Percentiles rank a stretch among this genome's conserved stretches.
phyloP scores from a whole-genome alignment of 2,329 filamentous ascomycete species.

The Rhinocladiella similis region DNA sequence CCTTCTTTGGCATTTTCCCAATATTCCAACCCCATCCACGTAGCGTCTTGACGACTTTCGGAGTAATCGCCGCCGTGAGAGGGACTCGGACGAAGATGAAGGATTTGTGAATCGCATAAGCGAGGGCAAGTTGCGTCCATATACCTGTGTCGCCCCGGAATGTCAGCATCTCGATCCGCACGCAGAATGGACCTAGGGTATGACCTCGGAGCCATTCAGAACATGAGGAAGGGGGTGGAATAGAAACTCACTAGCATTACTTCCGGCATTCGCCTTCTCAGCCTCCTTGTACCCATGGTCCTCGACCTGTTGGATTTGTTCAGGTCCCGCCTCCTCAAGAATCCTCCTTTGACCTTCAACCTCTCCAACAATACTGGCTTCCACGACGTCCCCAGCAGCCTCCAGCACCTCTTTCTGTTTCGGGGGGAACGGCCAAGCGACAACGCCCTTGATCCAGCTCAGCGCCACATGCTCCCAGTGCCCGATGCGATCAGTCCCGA shows the following conservation, averaged over 20 bases:
- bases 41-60: constrained; percentile 88
- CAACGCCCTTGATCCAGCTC: constrained; percentile 37
- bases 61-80: constrained; percentile 82
- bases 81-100: constrained; percentile 97
- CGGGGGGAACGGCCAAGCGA: constrained; percentile 29
- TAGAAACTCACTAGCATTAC: constrained; percentile 69
- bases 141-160: constrained; percentile 49
- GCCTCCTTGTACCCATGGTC: constrained; percentile 61
- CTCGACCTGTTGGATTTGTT: constrained; percentile 23
- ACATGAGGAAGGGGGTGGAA: not conserved
- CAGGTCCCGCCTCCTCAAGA: constrained; percentile 20
- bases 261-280: constrained; percentile 59
- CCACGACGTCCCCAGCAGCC: constrained; percentile 11
- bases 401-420: constrained; percentile 14
- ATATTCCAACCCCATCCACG: constrained; percentile 93
- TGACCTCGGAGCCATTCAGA: too few relatives aligned
- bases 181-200: too few relatives aligned
- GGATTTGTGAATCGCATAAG: constrained; percentile 96
- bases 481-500: constrained; percentile 85
- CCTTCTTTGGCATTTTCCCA: constrained; percentile 61
- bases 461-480: constrained; percentile 48
- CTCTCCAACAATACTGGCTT: constrained; percentile 34
- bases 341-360: constrained; percentile 18
- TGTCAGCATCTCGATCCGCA: constrained; percentile 18
- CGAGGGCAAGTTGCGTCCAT: constrained; percentile 85